phyloP scores from a whole-genome alignment of 73 alveolate genomes.

The Breviolum minutum region DNA sequence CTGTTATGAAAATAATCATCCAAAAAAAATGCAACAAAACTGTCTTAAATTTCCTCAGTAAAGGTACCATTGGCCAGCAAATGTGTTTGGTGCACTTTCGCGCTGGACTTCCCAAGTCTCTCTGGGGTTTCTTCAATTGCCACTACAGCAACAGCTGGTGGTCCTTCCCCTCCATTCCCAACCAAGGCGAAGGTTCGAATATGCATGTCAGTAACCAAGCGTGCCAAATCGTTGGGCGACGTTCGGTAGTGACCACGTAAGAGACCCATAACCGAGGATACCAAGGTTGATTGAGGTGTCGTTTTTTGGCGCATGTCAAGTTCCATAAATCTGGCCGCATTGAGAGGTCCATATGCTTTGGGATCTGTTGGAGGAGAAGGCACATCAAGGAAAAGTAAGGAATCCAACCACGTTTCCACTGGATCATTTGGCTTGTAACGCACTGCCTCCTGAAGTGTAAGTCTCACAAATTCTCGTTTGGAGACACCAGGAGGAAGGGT shows the following conservation, averaged over 20 bases:
- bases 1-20: neutral
- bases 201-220: slow-evolving; percentile 68
- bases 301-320: slow-evolving; percentile 9
- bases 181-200: slow-evolving; percentile 81
- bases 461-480: slow-evolving; percentile 53
- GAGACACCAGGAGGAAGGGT: slow-evolving; percentile 40
- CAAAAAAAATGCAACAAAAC: neutral
- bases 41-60: too few relatives aligned
- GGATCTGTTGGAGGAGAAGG: slow-evolving; percentile 72
- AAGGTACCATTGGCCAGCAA: slow-evolving; percentile 63
- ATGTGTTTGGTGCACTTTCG: slow-evolving; percentile 82
- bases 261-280: slow-evolving; percentile 61
- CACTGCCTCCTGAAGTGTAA: slow-evolving; percentile 50
- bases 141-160: slow-evolving; percentile 76
- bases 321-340: slow-evolving; percentile 18
- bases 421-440: slow-evolving; percentile 85
- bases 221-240: slow-evolving; percentile 76
- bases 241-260: slow-evolving; percentile 88
- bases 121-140: slow-evolving; percentile 89
- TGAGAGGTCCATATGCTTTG: slow-evolving; percentile 34
- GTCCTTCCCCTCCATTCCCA: slow-evolving; percentile 38
- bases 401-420: slow-evolving; percentile 64
- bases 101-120: slow-evolving; percentile 43
- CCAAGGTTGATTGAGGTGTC: neutral
- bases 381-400: slow-evolving; percentile 60